phyloP scores from a whole-genome alignment of 768 basidiomycete genomes.

The Tulasnella sp. region DNA sequence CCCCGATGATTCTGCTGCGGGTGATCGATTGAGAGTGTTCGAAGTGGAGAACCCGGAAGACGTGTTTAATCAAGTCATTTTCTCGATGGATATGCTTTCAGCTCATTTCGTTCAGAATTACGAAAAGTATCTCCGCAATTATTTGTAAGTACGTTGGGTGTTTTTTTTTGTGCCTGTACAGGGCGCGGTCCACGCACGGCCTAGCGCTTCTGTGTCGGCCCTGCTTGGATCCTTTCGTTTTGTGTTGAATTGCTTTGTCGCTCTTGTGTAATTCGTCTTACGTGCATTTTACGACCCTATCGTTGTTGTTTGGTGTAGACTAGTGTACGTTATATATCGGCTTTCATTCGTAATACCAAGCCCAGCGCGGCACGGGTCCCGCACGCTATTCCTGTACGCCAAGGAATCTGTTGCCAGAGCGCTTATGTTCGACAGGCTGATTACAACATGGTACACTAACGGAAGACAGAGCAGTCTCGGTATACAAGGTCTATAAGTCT shows the following conservation, averaged over 20 bases:
- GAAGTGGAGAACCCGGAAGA: constrained; percentile 76
- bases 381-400: neutral
- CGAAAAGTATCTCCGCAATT: constrained; percentile 70
- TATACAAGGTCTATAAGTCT: neutral
- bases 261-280: neutral
- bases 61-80: constrained; percentile 79
- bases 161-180: too few relatives aligned
- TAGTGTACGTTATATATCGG: neutral
- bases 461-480: neutral
- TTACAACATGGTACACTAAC: neutral
- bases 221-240: neutral
- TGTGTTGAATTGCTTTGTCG: neutral
- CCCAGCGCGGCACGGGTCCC: too few relatives aligned
- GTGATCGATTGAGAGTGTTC: constrained; percentile 65
- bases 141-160: constrained; percentile 15
- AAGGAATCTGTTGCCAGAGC: neutral
- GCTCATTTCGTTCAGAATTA: constrained; percentile 83
- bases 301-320: neutral
- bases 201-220: neutral
- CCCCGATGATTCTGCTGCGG: constrained; percentile 24
- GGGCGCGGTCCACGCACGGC: neutral
- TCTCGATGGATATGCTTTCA: constrained; percentile 75
- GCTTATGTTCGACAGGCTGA: neutral
- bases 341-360: too few relatives aligned
- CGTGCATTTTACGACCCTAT: neutral